These are phyloP conservation scores for Claviceps digitariae DNA, from an alignment of 2,329 filamentous ascomycete genomes.

Conservation along the genomic window DNA sequence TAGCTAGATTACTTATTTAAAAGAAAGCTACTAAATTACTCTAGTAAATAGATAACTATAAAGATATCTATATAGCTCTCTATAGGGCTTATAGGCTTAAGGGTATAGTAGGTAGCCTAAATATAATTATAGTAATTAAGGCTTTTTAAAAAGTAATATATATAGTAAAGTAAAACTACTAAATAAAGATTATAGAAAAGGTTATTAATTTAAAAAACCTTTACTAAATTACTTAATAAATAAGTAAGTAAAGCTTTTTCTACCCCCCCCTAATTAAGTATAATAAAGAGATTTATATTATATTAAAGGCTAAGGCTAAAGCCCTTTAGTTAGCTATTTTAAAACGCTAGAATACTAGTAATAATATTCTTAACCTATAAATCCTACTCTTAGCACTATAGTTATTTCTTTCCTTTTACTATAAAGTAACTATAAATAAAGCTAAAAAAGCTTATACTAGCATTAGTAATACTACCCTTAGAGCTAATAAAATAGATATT, in stretches of 20 bases:
- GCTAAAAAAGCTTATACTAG: background rate
- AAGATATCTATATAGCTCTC: background rate
- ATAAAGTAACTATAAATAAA: background rate
- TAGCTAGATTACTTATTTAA: background rate
- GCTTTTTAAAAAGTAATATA: background rate
- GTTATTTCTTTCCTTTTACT: background rate
- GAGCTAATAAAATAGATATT: background rate
- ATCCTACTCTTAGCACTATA: background rate
- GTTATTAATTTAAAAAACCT: background rate
- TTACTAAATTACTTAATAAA: background rate
- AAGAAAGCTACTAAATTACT: background rate
- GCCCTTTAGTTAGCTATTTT: background rate
- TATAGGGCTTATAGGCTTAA: background rate
- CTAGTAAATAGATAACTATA: background rate
- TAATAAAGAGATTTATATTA: background rate
- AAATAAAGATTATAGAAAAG: background rate
- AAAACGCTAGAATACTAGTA: background rate
- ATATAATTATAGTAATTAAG: background rate
- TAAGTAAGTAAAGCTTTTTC: background rate
- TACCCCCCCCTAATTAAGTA: background rate
- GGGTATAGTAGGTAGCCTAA: no score
- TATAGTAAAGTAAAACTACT: no score
- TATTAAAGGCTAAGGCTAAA: background rate
- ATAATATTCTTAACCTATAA: background rate
- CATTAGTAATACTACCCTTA: background rate